phyloP scores from a whole-genome alignment of 495 filamentous ascomycete genomes.

The Cercophora newfieldiana region DNA sequence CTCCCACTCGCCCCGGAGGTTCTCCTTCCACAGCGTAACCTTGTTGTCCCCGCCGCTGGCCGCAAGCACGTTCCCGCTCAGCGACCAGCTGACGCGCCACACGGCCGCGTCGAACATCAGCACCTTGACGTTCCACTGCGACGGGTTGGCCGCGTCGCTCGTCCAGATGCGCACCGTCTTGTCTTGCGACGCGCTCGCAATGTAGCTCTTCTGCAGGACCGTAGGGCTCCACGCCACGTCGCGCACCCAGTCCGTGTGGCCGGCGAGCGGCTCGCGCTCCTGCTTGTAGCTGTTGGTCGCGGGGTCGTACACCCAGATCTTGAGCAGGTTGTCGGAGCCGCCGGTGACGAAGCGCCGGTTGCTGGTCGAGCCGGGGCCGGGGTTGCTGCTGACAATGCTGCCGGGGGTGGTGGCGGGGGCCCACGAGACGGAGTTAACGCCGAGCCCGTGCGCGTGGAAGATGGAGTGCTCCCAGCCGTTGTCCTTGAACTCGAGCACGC shows the following conservation, averaged over 20 bases:
- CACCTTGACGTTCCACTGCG: slow-evolving; percentile 78
- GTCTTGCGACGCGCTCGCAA: slow-evolving; percentile 92
- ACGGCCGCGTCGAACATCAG: slow-evolving; percentile 84
- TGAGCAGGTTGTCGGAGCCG: slow-evolving; percentile 87
- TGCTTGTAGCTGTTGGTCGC: slow-evolving; percentile 51
- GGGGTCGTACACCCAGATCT: slow-evolving; percentile 73
- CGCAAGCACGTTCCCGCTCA: slow-evolving; percentile 95
- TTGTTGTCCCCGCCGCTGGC: slow-evolving; percentile 95
- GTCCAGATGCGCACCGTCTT: slow-evolving; percentile 98
- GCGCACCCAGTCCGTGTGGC: slow-evolving; percentile 96
- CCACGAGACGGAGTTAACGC: slow-evolving; percentile 95
- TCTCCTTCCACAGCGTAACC: slow-evolving; percentile 88
- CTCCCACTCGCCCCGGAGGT: slow-evolving; percentile 82
- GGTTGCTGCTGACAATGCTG: slow-evolving; percentile 70
- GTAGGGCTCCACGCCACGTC: slow-evolving; percentile 97
- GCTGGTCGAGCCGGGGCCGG: slow-evolving; percentile 57
- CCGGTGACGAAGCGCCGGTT: slow-evolving; percentile 85
- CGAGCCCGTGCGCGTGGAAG: slow-evolving; percentile 88
- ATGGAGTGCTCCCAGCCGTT: slow-evolving; percentile 83
- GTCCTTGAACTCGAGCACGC: slow-evolving; percentile 93
- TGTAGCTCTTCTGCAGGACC: slow-evolving; percentile 90
- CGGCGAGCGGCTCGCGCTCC: slow-evolving; percentile 58
- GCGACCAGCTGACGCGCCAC: slow-evolving; percentile 97
- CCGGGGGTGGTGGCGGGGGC: slow-evolving; percentile 81
- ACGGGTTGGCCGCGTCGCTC: slow-evolving; percentile 56